A percentile compares a stretch with the other conserved stretches of the same genome.
Evolutionary conservation across 352 stramenopile species (phyloP).

Genomic region (Phytopythium montanum): DNA sequence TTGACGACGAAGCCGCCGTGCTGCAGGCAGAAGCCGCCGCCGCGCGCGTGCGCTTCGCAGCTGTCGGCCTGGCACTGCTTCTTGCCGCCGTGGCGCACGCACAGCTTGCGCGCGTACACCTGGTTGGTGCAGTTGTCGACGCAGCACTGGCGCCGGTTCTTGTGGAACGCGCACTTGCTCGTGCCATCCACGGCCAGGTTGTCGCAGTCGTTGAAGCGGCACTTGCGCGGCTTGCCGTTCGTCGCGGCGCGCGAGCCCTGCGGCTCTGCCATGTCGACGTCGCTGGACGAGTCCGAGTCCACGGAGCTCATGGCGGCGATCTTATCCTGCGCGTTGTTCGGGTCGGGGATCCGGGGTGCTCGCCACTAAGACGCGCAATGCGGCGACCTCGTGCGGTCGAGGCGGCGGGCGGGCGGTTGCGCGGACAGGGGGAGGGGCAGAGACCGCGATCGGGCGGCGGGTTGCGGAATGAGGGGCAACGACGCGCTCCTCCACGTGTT

Average conservation of each 20-base stretch:
- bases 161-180: conserved; percentile 79
- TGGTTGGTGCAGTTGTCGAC: conserved; percentile 82
- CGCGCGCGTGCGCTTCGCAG: conserved; percentile 70
- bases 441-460: neutral
- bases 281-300: conserved; percentile 10
- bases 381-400: conserved; percentile 13
- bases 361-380: conserved; percentile 19
- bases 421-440: neutral
- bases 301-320: conserved; percentile 25
- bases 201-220: conserved; percentile 80
- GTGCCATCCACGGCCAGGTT: conserved; percentile 69
- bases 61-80: conserved; percentile 74
- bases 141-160: conserved; percentile 78
- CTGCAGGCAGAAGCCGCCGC: conserved; percentile 70
- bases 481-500: neutral
- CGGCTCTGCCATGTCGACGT: conserved; percentile 11
- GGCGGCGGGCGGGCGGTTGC: neutral
- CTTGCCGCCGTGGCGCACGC: conserved; percentile 76
- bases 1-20: conserved; percentile 82
- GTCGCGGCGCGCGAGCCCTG: conserved; percentile 8
- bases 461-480: conserved; percentile 5
- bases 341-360: neutral
- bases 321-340: neutral
- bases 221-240: conserved; percentile 49
- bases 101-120: conserved; percentile 79